Evolutionary conservation across 2,329 filamentous ascomycete genomes (phyloP).

Genomic region (Paracoccidioides lutzii): DNA sequence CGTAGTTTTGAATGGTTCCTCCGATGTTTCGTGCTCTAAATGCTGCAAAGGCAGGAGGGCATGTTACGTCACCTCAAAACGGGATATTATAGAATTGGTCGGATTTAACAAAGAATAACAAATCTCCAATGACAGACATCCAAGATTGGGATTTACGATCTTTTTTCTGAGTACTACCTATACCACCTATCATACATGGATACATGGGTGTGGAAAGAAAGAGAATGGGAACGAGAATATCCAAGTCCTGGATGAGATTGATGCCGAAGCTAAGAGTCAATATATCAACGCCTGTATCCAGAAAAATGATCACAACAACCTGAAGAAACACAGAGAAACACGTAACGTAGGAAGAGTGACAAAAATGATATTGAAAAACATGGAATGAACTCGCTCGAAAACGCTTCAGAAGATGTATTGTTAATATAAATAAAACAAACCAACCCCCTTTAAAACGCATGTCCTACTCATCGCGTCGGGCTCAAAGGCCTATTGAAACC

Average conservation of each 20-base stretch:
- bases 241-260: background rate
- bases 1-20: background rate
- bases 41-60: background rate
- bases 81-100: background rate
- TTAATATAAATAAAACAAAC: background rate
- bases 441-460: background rate
- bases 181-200: background rate
- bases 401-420: background rate
- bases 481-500: constrained; percentile 40
- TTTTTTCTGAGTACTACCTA: no score
- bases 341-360: background rate
- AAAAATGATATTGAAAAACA: background rate
- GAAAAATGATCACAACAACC: background rate
- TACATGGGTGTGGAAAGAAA: background rate
- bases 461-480: constrained; percentile 24
- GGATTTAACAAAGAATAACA: no score
- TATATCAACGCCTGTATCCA: background rate
- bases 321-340: background rate
- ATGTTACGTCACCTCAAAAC: background rate
- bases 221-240: background rate
- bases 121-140: background rate
- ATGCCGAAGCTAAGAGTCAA: background rate
- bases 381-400: constrained; percentile 3
- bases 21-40: background rate
- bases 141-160: background rate